Percentiles rank a stretch among this genome's conserved stretches.
Conservation (phyloP, 1,139 yeast species). For the Pneumocystis murina region DNA sequence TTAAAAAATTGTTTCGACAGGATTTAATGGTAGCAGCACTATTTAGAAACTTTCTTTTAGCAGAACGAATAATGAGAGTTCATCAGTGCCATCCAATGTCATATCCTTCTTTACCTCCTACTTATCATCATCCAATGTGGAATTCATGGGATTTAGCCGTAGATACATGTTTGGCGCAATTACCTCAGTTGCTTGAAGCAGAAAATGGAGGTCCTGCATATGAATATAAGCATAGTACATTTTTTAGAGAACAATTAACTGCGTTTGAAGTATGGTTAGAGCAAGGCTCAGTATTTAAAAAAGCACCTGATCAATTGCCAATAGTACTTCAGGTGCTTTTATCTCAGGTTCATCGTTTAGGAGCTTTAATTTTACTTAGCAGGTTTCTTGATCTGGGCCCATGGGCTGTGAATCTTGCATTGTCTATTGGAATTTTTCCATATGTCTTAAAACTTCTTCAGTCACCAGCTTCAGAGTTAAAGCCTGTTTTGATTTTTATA, state of each 20-base stretch:
- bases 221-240: conserved; percentile 73
- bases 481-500: conserved; percentile 84
- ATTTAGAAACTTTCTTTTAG: conserved; percentile 78
- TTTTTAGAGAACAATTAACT: conserved; percentile 88
- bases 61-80: conserved; percentile 87
- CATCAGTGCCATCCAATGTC: conserved; percentile 89
- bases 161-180: conserved; percentile 67
- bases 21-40: conserved; percentile 94
- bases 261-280: conserved; percentile 95
- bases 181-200: conserved; percentile 26
- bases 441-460: conserved; percentile 80
- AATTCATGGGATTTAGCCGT: conserved; percentile 96
- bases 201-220: conserved; percentile 24
- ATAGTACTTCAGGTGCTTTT: conserved; percentile 81
- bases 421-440: conserved; percentile 91
- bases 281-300: conserved; percentile 61
- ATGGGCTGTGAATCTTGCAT: conserved; percentile 87
- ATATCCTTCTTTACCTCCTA: conserved; percentile 81
- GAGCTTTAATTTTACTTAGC: conserved; percentile 74
- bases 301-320: conserved; percentile 90
- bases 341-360: conserved; percentile 82
- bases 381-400: conserved; percentile 88
- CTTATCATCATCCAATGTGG: conserved; percentile 86
- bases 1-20: conserved; percentile 81
- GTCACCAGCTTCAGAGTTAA: conserved; percentile 88